Evolutionary conservation across 1,284 basidiomycete genomes (phyloP).

Genomic region (Vanrija humicola): DNA sequence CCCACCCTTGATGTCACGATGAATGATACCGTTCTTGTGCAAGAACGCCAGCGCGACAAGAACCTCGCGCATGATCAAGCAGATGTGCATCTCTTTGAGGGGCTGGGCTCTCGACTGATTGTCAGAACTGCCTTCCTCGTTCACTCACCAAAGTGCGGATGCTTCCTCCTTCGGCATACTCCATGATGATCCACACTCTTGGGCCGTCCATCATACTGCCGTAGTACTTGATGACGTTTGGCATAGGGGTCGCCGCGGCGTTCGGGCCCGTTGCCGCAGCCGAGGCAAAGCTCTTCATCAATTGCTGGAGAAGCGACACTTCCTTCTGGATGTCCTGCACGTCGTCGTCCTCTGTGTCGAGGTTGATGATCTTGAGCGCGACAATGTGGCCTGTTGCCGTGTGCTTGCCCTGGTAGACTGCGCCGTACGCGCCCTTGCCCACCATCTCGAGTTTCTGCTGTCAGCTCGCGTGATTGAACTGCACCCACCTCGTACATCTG

Average conservation of each 20-base stretch:
- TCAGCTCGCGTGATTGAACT: conserved; percentile 8
- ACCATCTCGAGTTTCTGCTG: conserved; percentile 65
- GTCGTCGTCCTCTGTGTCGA: conserved; percentile 95
- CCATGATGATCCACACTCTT: conserved; percentile 99
- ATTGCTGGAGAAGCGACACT: conserved; percentile 84
- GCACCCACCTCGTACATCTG: conserved; percentile 38
- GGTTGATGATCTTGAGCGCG: conserved; percentile 96
- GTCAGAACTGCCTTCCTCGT: conserved; percentile 46
- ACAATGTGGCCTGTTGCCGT: conserved; percentile 78
- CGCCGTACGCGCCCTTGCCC: conserved; percentile 93
- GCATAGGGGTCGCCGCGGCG: conserved; percentile 16
- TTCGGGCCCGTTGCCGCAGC: conserved; percentile 11
- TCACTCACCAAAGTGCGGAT: conserved; percentile 70
- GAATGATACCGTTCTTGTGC: conserved; percentile 90
- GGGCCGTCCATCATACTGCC: conserved; percentile 92
- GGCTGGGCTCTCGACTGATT: conserved; percentile 76
- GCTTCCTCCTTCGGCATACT: conserved; percentile 92
- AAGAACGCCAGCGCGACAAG: conserved; percentile 80
- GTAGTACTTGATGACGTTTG: conserved; percentile 91
- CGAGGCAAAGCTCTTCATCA: conserved; percentile 54
- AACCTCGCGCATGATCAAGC: conserved; percentile 84
- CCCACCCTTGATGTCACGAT: conserved; percentile 82
- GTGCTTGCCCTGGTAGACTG: conserved; percentile 90
- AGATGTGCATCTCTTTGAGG: conserved; percentile 85
- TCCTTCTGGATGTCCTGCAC: conserved; percentile 96